Evolutionary conservation across 2,329 filamentous ascomycete genomes (phyloP).

Genomic region (Cladophialophora immunda): DNA sequence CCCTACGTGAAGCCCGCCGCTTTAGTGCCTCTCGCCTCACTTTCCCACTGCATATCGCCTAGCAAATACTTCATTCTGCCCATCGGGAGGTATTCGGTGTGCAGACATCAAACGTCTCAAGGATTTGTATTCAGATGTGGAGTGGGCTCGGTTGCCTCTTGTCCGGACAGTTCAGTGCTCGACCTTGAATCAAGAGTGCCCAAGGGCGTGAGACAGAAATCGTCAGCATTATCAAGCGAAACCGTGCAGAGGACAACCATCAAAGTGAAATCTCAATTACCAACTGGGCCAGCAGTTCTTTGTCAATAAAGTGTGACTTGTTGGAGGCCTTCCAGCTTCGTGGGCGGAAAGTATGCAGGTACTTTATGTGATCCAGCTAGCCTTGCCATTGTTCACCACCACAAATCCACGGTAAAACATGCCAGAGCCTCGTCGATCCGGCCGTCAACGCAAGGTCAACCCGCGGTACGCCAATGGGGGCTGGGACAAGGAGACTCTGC

Average conservation of each 20-base stretch:
- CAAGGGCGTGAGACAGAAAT: neutral
- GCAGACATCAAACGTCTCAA: too few relatives aligned
- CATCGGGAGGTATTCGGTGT: too few relatives aligned
- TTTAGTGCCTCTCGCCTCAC: neutral
- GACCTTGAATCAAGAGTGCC: too few relatives aligned
- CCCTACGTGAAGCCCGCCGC: neutral
- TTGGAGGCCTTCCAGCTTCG: neutral
- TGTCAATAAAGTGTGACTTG: neutral
- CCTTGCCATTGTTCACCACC: neutral
- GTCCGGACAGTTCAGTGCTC: too few relatives aligned
- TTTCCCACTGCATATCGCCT: neutral
- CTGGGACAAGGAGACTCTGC: conserved; percentile 38
- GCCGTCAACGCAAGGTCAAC: conserved; percentile 38
- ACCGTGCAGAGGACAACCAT: too few relatives aligned
- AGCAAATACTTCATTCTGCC: too few relatives aligned
- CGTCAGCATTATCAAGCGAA: too few relatives aligned
- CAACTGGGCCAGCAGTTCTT: neutral
- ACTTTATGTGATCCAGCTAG: neutral
- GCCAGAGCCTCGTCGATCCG: conserved; percentile 36
- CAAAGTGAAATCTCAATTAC: neutral
- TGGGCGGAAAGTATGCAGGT: neutral
- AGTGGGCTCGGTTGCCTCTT: too few relatives aligned
- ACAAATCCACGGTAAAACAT: conserved; percentile 11
- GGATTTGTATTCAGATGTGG: too few relatives aligned
- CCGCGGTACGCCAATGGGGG: conserved; percentile 37